Evolutionary conservation across 257 asterid genomes (phyloP), one percentile per base, ranked within the genome.

Genomic region (Rubia yunnanensis): DNA sequence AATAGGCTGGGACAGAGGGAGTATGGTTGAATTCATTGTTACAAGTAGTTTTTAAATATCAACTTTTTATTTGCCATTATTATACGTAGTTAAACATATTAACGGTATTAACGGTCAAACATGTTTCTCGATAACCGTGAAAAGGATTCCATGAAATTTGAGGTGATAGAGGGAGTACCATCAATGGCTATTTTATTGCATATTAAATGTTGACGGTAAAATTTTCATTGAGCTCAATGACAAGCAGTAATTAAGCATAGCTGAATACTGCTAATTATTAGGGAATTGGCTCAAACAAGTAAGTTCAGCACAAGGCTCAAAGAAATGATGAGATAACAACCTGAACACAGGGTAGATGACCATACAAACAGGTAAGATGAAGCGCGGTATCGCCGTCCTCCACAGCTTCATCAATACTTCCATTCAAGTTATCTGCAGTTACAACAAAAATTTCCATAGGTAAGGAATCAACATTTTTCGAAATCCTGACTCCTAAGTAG

Each of bases 321-420:
- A 41, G 10, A 27, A 14, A 41, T 5, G 22, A 74, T 8, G 30
- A 41, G 30, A 46, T 35, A 10, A 48, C 18, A 54, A 89, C 94
- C 97, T 89, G 96, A 66, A 86, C 96, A 38, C 97, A 89, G 32
- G 80, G 36, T 61, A 87, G 70, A 74, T 92, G 90, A 64, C 99
- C 99, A 55, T 86, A 89, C 70, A 89, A 84, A 77, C 99, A 92
- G 4, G 95, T 27, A 31, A 92, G 87, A 77, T 89, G 99, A 74
- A 92, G 99, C 59, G 90, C 89, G 38, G 92, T 89, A 75, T 92
- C 99, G 30, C 99, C 99, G 60, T 92, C 99, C 79, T 87, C 97
- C 67, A 86, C 76, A 34, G 94, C 90, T 70, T 87, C 85, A 68
- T 92, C 85, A 63, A 92, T 87, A 81, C 73, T 80, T 28, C 95